These are phyloP conservation scores for Ophiosphaerella korrae DNA, from an alignment of 2,329 filamentous ascomycete genomes.

Conservation along the genomic window DNA sequence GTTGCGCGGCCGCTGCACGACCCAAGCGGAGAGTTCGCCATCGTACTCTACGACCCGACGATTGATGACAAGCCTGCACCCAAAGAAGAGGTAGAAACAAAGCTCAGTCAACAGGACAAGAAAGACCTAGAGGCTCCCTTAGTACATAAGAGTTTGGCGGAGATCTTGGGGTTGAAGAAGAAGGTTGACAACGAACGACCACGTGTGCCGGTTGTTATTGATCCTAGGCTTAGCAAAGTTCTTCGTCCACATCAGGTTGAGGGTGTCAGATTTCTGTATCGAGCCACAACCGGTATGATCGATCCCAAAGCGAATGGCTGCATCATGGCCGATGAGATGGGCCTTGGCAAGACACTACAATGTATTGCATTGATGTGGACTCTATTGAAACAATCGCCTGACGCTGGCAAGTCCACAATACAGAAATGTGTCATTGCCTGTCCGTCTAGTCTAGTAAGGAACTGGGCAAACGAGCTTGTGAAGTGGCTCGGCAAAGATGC, in stretches of 20 bases:
- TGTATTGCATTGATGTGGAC: constrained; percentile 98
- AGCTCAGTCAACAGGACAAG: constrained; percentile 53
- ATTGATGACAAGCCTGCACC: constrained; percentile 76
- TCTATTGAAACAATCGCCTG: constrained; percentile 89
- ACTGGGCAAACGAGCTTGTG: constrained; percentile 95
- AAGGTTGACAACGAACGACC: constrained; percentile 82
- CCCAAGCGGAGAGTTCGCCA: constrained; percentile 92
- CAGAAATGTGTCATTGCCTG: constrained; percentile 97
- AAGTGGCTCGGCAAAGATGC: constrained; percentile 97
- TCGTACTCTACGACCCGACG: constrained; percentile 94
- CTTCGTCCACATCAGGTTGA: constrained; percentile 96
- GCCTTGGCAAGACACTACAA: constrained; percentile 93
- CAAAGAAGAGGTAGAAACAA: constrained; percentile 54
- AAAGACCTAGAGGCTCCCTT: constrained; percentile 73
- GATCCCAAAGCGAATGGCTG: constrained; percentile 93
- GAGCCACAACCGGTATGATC: constrained; percentile 91
- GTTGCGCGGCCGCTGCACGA: constrained; percentile 90
- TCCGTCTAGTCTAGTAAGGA: constrained; percentile 92
- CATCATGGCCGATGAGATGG: constrained; percentile 99
- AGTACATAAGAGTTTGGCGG: constrained; percentile 91
- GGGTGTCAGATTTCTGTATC: constrained; percentile 96
- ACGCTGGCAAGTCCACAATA: constrained; percentile 91
- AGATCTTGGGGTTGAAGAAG: constrained; percentile 94
- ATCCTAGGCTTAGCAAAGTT: constrained; percentile 85
- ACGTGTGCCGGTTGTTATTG: constrained; percentile 95